phyloP scores from a whole-genome alignment of 768 basidiomycete genomes.

The Hericium alpestre region DNA sequence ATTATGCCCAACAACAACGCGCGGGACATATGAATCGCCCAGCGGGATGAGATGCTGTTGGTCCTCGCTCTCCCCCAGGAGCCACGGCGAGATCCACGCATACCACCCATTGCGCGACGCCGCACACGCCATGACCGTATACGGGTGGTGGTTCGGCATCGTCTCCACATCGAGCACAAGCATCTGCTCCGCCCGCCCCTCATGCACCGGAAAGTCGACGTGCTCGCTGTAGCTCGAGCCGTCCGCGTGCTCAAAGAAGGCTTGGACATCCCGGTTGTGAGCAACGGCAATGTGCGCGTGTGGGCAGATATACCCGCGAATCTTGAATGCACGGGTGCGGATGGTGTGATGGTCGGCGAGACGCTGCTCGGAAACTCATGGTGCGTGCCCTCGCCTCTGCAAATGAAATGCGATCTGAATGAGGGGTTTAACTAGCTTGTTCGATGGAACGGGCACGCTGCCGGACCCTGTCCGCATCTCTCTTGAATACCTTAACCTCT shows the following conservation, averaged over 20 bases:
- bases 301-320: slow-evolving; percentile 50
- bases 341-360: slow-evolving; percentile 77
- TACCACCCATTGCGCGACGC: slow-evolving; percentile 84
- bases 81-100: slow-evolving; percentile 91
- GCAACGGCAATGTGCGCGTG: slow-evolving; percentile 68
- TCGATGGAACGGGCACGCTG: slow-evolving; percentile 16
- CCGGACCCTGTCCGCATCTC: slow-evolving; percentile 58
- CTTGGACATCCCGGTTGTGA: slow-evolving; percentile 50
- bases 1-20: slow-evolving; percentile 86
- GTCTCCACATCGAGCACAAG: slow-evolving; percentile 93
- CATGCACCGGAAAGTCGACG: slow-evolving; percentile 55
- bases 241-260: slow-evolving; percentile 47
- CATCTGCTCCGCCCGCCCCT: slow-evolving; percentile 56
- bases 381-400: slow-evolving; percentile 25
- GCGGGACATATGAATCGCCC: slow-evolving; percentile 40
- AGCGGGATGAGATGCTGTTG: slow-evolving; percentile 64
- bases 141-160: slow-evolving; percentile 71
- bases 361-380: slow-evolving; percentile 66
- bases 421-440: slow-evolving; percentile 27
- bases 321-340: slow-evolving; percentile 44
- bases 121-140: slow-evolving; percentile 83
- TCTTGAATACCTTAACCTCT: slow-evolving; percentile 57
- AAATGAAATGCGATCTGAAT: slow-evolving; percentile 27
- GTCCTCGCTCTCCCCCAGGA: slow-evolving; percentile 52
- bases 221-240: slow-evolving; percentile 70